A percentile compares a stretch with the other conserved stretches of the same genome.
Evolutionary conservation across 106 monocot species (phyloP).

Genomic region (Alisma plantagoaquatica): DNA sequence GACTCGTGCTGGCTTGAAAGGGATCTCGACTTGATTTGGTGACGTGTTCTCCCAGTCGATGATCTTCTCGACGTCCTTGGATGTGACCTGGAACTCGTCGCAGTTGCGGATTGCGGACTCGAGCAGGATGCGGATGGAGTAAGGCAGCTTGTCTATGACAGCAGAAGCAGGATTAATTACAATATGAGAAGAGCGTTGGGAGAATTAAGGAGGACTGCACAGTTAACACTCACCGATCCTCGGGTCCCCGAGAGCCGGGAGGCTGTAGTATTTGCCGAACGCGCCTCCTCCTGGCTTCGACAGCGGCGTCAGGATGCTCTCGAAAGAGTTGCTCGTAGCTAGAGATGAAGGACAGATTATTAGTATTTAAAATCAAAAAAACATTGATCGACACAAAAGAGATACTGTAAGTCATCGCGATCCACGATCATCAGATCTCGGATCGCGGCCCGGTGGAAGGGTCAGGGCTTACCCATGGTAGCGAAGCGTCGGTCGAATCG

Average conservation of each 20-base stretch:
- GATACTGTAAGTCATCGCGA: too few relatives aligned
- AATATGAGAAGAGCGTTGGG: not conserved
- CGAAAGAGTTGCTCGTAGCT: conserved; percentile 45
- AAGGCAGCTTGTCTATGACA: conserved; percentile 84
- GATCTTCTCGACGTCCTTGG: conserved; percentile 91
- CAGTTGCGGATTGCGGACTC: conserved; percentile 97
- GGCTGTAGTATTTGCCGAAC: conserved; percentile 75
- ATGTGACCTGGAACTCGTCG: conserved; percentile 90
- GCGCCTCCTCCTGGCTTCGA: conserved; percentile 71
- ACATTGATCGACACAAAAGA: not conserved
- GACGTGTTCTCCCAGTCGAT: conserved; percentile 95
- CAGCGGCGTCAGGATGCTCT: conserved; percentile 45
- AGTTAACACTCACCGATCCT: conserved; percentile 50
- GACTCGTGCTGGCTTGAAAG: conserved; percentile 98
- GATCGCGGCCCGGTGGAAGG: not conserved
- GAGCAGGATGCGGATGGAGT: conserved; percentile 82
- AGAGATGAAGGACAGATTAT: not conserved
- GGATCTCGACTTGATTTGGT: conserved; percentile 79
- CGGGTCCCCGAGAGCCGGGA: conserved; percentile 64
- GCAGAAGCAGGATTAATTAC: conserved; percentile 1
- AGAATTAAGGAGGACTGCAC: not conserved
- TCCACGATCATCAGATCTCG: not conserved
- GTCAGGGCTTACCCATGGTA: conserved; percentile 26
- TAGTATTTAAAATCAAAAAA: conserved; percentile 7
- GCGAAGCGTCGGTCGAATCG: conserved; percentile 61